Evolutionary conservation across 768 basidiomycete species (phyloP).

Genomic region (Pisolithus microcarpus): DNA sequence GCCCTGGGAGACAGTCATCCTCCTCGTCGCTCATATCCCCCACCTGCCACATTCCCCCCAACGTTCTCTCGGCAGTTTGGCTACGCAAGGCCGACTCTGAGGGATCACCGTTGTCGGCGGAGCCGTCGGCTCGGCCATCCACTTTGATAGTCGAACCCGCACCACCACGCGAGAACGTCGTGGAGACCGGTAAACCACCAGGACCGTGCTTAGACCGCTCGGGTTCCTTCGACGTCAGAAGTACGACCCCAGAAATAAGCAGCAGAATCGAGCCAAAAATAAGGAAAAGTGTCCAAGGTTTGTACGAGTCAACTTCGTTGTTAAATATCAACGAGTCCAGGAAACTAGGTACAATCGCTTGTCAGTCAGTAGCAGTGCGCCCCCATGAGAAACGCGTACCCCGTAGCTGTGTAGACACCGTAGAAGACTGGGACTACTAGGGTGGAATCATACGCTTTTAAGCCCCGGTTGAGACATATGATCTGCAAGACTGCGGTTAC

Average conservation of each 20-base stretch:
- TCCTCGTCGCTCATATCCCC: conserved; percentile 70
- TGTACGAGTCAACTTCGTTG: conserved; percentile 77
- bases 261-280: conserved; percentile 83
- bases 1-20: conserved; percentile 35
- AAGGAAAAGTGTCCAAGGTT: conserved; percentile 82
- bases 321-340: conserved; percentile 73
- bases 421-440: conserved; percentile 94
- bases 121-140: conserved; percentile 6
- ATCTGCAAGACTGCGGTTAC: conserved; percentile 85
- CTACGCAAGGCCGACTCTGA: conserved; percentile 30
- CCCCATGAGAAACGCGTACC: conserved; percentile 37
- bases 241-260: conserved; percentile 86
- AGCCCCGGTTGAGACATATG: conserved; percentile 81
- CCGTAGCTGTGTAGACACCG: conserved; percentile 81
- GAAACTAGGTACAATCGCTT: conserved; percentile 32
- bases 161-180: conserved; percentile 10
- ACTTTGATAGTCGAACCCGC: conserved; percentile 19
- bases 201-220: conserved; percentile 34
- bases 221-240: conserved; percentile 89
- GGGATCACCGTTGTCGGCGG: conserved; percentile 26
- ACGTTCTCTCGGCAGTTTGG: conserved; percentile 35
- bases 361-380: conserved; percentile 4
- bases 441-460: conserved; percentile 87
- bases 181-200: conserved; percentile 23
- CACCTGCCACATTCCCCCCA: conserved; percentile 53